These are phyloP conservation scores for Pythium aquatile DNA, from an alignment of 352 stramenopile species.

Conservation along the genomic window DNA sequence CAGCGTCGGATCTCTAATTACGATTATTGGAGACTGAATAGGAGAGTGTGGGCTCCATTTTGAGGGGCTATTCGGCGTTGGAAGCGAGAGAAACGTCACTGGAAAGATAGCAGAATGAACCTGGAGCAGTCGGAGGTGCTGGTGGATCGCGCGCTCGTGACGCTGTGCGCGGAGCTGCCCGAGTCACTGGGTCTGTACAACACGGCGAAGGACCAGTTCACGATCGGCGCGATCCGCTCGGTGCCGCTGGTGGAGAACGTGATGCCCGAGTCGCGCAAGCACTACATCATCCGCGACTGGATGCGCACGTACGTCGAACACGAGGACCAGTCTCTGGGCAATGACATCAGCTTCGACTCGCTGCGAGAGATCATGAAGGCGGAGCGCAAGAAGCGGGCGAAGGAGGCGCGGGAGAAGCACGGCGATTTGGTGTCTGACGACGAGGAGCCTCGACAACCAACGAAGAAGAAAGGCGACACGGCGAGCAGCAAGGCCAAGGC, in stretches of 20 bases:
- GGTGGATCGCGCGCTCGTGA: conserved; percentile 76
- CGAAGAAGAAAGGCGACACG: conserved; percentile 21
- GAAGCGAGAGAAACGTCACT: neutral
- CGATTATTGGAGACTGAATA: neutral
- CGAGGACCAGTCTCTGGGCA: conserved; percentile 49
- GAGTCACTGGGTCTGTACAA: conserved; percentile 79
- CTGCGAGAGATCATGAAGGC: conserved; percentile 42
- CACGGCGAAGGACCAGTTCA: conserved; percentile 67
- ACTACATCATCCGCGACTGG: conserved; percentile 69
- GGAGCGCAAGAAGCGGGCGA: conserved; percentile 48
- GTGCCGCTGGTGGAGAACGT: conserved; percentile 59
- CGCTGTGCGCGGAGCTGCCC: conserved; percentile 70
- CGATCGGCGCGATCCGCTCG: conserved; percentile 48
- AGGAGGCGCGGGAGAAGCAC: conserved; percentile 44
- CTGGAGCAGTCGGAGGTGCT: conserved; percentile 67
- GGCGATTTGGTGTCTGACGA: conserved; percentile 37
- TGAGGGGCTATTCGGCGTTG: neutral
- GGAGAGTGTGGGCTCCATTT: neutral
- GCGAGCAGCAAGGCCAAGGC: conserved; percentile 23
- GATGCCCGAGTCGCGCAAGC: conserved; percentile 53
- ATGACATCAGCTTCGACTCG: conserved; percentile 58
- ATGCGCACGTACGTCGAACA: conserved; percentile 60
- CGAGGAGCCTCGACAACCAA: neutral
- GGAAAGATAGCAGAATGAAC: conserved; percentile 37
- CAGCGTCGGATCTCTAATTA: neutral